These are phyloP conservation scores for Sporothrix inflata DNA, from an alignment of 2,329 filamentous ascomycete genomes.

Conservation along the genomic window DNA sequence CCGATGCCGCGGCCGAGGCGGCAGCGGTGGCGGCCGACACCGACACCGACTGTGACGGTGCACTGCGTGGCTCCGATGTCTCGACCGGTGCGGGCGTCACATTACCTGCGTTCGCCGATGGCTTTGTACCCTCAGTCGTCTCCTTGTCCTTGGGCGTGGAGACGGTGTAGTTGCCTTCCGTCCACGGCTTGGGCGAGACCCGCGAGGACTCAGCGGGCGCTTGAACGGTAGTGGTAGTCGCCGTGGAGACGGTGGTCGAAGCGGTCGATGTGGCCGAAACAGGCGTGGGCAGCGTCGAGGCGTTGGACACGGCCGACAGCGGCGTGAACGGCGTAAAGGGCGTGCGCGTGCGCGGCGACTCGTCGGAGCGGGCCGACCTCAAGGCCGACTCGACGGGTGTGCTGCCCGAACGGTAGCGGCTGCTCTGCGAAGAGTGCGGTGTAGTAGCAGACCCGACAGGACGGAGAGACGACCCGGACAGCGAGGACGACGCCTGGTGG, in stretches of 20 bases:
- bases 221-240: conserved; percentile 41
- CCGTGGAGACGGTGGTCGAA: not conserved
- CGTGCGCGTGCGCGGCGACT: conserved; percentile 51
- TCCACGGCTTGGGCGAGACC: not conserved
- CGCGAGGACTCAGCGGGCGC: conserved; percentile 10
- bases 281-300: conserved; percentile 52
- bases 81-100: conserved; percentile 5
- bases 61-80: conserved; percentile 8
- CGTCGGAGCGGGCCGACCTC: conserved; percentile 50
- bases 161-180: not conserved
- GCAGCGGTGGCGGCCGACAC: not conserved
- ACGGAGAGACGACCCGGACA: conserved; percentile 35
- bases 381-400: conserved; percentile 46
- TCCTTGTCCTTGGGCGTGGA: conserved; percentile 41
- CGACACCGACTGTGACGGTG: not conserved
- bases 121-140: not conserved
- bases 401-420: conserved; percentile 52
- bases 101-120: conserved; percentile 23
- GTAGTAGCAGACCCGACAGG: conserved; percentile 32
- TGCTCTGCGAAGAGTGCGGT: conserved; percentile 46
- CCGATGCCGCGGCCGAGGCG: conserved; percentile 26
- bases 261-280: conserved; percentile 41
- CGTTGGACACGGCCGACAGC: conserved; percentile 47
- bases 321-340: conserved; percentile 54
- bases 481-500: conserved; percentile 29